A percentile compares a stretch with the other conserved stretches of the same genome.
Evolutionary conservation across 2,329 filamentous ascomycete genomes (phyloP).

Genomic region (Colletotrichum orbiculare): DNA sequence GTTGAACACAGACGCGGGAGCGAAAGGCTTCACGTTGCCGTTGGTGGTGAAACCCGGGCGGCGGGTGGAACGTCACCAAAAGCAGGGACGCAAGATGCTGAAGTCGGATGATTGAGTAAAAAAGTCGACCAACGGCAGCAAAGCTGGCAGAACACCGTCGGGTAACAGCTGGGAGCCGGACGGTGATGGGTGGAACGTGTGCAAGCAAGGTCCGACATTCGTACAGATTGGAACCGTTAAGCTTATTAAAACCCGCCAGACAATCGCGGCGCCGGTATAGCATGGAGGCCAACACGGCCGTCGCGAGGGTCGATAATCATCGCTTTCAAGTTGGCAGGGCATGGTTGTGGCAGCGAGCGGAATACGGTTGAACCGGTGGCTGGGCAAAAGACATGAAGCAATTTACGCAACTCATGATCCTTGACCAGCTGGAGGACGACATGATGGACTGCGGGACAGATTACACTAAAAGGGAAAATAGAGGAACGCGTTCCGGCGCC

Average conservation of each 20-base stretch:
- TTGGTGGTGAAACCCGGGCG: slow-evolving; percentile 1
- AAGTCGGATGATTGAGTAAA: not conserved
- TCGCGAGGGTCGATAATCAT: not conserved
- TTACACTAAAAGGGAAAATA: no score
- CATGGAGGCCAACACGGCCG: not conserved
- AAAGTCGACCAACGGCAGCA: not conserved
- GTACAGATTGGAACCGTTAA: not conserved
- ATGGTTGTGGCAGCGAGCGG: not conserved
- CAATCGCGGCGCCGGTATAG: slow-evolving; percentile 1
- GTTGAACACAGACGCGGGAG: no score
- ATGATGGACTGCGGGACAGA: not conserved
- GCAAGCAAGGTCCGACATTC: not conserved
- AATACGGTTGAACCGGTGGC: slow-evolving; percentile 14
- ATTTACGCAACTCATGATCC: not conserved
- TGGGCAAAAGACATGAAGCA: not conserved
- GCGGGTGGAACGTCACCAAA: slow-evolving; percentile 9
- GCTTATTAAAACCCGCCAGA: not conserved
- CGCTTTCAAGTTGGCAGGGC: not conserved
- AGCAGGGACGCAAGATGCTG: not conserved
- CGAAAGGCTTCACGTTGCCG: not conserved
- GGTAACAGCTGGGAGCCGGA: not conserved
- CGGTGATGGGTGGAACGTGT: not conserved
- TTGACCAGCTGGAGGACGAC: not conserved
- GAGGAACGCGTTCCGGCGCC: not conserved
- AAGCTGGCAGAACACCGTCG: not conserved